Conservation (phyloP, 208 protist species). For the Trypanosoma cruzi region DNA sequence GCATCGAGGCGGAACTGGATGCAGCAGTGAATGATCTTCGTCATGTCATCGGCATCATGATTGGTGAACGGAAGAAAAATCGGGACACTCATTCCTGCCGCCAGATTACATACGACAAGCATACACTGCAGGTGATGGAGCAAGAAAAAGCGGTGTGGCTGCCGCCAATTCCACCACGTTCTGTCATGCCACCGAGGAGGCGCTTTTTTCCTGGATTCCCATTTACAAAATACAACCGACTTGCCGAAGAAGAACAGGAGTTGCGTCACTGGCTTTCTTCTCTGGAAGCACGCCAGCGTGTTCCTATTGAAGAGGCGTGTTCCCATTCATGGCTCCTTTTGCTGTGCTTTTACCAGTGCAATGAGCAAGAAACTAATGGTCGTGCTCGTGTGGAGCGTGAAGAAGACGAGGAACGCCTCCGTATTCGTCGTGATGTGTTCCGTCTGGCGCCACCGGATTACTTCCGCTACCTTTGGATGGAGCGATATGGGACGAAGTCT, state of each 20-base stretch:
- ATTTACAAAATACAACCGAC: constrained; percentile 37
- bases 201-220: constrained; percentile 47
- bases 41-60: constrained; percentile 59
- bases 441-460: constrained; percentile 58
- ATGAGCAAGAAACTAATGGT: constrained; percentile 31
- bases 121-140: constrained; percentile 30
- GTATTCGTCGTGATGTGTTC: constrained; percentile 50
- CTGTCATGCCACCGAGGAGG: constrained; percentile 32
- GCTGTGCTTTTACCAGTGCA: constrained; percentile 38
- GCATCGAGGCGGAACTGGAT: constrained; percentile 45
- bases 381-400: constrained; percentile 52
- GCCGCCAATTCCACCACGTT: constrained; percentile 32
- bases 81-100: not conserved
- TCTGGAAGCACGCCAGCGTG: constrained; percentile 54
- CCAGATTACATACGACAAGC: constrained; percentile 11
- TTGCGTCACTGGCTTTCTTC: constrained; percentile 65
- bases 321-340: constrained; percentile 49
- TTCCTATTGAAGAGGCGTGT: constrained; percentile 54
- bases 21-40: constrained; percentile 52
- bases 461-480: constrained; percentile 51
- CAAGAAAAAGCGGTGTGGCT: constrained; percentile 61
- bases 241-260: constrained; percentile 70
- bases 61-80: constrained; percentile 60
- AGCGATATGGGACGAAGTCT: constrained; percentile 42
- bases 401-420: constrained; percentile 45